Evolutionary conservation across 306 rosid genomes (phyloP), one percentile per base, ranked within the genome.

Genomic region (Dicorynia guianensis): DNA sequence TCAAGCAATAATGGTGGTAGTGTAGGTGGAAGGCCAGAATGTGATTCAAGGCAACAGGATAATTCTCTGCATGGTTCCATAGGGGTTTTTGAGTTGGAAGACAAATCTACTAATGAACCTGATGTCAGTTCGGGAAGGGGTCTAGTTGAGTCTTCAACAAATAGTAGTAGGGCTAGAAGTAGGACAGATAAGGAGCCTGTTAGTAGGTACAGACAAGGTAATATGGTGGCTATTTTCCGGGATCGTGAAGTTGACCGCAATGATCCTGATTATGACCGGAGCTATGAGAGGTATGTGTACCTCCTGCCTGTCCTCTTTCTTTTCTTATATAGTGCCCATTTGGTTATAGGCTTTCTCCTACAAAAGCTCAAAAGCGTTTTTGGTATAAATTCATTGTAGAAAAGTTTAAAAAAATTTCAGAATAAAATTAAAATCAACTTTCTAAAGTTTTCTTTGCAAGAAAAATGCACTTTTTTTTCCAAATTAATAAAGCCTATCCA

Each of bases 261-360:
- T 81, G 98, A 95, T 85, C 98, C 98, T 50, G 98, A 95, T 84
- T 95, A 89, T 77, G 91, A 95, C 84, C 75, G 98, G 86, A 95
- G 49, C 75, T 95, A 95, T 67, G 98, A 92, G 30, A 88, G 98
- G 98, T 94, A 80, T 59, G 65, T 11, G 8, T 46, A 25, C 61
- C 47, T 42, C 13, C 49, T 61, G 18, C 63, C 25, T 25, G 7
- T 34, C 49, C 71, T 33, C 14, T 43, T 17, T 71, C 59, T n/a
- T 6, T n/a, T n/a, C n/a, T n/a, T n/a, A n/a, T n/a, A n/a, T n/a
- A n/a, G n/a, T n/a, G n/a, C n/a, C n/a, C n/a, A n/a, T n/a, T n/a
- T n/a, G n/a, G n/a, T n/a, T n/a, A n/a, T n/a, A n/a, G n/a, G n/a
- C n/a, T n/a, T n/a, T n/a, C n/a, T n/a, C n/a, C n/a, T n/a, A n/a